Evolutionary conservation across 2,329 filamentous ascomycete genomes (phyloP).

Genomic region (Trichoderma afroharzianum): DNA sequence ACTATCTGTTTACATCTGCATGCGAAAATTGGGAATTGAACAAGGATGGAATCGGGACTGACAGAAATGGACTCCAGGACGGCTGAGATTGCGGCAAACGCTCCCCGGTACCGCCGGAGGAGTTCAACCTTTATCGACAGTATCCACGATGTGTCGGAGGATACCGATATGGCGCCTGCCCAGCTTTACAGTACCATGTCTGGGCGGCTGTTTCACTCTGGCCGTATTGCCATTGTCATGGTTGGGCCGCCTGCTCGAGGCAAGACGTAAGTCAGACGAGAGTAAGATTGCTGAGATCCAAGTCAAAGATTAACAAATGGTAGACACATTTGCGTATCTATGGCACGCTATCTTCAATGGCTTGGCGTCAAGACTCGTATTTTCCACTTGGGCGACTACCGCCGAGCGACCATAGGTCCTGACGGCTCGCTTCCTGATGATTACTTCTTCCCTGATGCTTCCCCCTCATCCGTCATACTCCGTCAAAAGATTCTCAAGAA

Average conservation of each 20-base stretch:
- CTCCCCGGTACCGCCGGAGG: conserved; percentile 82
- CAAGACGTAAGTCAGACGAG: conserved; percentile 67
- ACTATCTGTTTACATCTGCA: not conserved
- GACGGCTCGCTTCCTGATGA: conserved; percentile 87
- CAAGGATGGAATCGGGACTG: not conserved
- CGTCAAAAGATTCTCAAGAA: conserved; percentile 97
- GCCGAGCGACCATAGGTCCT: conserved; percentile 81
- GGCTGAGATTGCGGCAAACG: conserved; percentile 86
- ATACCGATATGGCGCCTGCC: conserved; percentile 79
- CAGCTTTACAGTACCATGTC: conserved; percentile 99
- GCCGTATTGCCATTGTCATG: conserved; percentile 94
- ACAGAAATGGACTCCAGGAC: conserved; percentile 53
- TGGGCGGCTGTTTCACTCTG: conserved; percentile 92
- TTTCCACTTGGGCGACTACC: conserved; percentile 95
- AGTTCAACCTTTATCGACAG: conserved; percentile 97
- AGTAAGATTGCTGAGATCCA: not conserved
- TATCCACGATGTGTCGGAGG: conserved; percentile 88
- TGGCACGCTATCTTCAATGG: conserved; percentile 94
- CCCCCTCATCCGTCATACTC: conserved; percentile 84
- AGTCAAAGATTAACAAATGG: conserved; percentile 21
- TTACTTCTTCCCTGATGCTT: conserved; percentile 96
- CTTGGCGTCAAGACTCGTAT: conserved; percentile 96
- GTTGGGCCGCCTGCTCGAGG: conserved; percentile 92
- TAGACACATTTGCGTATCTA: conserved; percentile 90
- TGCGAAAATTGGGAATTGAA: not conserved